Evolutionary conservation across 2,329 filamentous ascomycete genomes (phyloP), one percentile per base, ranked within the genome.

Genomic region (Ceratocystis alfenasii): DNA sequence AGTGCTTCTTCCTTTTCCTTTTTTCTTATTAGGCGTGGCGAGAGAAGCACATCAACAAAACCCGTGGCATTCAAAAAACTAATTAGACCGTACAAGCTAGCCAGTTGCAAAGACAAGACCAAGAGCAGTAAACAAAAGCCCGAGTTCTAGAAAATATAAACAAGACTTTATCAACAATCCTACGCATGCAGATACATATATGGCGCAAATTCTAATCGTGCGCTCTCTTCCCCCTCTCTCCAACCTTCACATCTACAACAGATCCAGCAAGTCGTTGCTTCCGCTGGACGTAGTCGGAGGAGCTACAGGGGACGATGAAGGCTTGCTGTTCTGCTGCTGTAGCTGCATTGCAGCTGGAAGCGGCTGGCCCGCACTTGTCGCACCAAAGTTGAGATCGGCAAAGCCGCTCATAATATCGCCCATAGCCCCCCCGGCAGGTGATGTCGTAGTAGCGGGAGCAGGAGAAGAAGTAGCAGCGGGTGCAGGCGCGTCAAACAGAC

Each of bases 381-480:
- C 84, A 60, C 85, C 83, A 72, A 99, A 79, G 76, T 90, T 86
- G 77, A 99, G 79, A 3, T 85, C 85, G 33, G 86, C 89, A 73
- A 99, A 95, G 0, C 92, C 92, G 72, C 90, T 90, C 80, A 96
- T 87, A 72, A 99, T 78, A 75, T 97, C 92, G 70, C 89, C 89
- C 80, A 96, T 83, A 65, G 86, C 81, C 71, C 36, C 36, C 36
- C 76, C 76, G 30, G 72, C 70, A 5, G 73, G 74, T 1, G 80
- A 79, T 1, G 78, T 77, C 33, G 67, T 68, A 71, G 74, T 68
- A 60, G 79, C 63, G 8, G 65, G 61, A 4, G 62, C 48, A 28
- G 57, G 63, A 2, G 63, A 17, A 17, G 44, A 76, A 25, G 81
- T 75, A n/a, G 82, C 80, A 25, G 81, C 78, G 17, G 85, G 84